A percentile compares a stretch with the other conserved stretches of the same genome.
Conservation (phyloP, 1,284 basidiomycete species). For the Malassezia restricta region DNA sequence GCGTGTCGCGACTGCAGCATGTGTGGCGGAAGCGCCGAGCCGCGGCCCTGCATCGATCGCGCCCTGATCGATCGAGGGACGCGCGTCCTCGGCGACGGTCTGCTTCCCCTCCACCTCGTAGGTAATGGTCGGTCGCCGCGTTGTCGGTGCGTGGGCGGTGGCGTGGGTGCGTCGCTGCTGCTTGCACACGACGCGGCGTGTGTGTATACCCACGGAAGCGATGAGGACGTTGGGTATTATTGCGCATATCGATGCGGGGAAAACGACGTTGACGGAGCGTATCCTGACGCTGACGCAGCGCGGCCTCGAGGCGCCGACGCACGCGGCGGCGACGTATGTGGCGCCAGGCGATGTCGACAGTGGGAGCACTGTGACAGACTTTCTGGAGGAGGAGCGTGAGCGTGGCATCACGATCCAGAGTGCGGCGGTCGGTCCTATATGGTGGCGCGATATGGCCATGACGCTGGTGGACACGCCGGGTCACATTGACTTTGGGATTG, state of each 20-base stretch:
- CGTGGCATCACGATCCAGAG: slow-evolving; percentile 83
- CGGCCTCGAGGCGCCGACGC: slow-evolving; percentile 4
- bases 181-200: too few species aligned
- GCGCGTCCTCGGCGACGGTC: not conserved
- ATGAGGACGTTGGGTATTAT: slow-evolving; percentile 34
- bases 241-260: slow-evolving; percentile 59
- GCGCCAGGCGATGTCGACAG: slow-evolving; percentile 67
- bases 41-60: not conserved
- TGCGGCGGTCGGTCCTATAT: slow-evolving; percentile 70
- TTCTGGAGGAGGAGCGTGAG: slow-evolving; percentile 73
- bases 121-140: too few species aligned
- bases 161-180: too few species aligned
- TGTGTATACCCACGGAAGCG: not conserved
- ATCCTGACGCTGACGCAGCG: slow-evolving; percentile 60
- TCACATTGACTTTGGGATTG: slow-evolving; percentile 87
- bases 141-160: too few species aligned
- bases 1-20: slow-evolving; percentile 58
- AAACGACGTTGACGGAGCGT: slow-evolving; percentile 79
- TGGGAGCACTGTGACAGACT: slow-evolving; percentile 80
- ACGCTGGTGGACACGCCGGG: slow-evolving; percentile 83
- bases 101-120: not conserved
- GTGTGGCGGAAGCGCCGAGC: slow-evolving; percentile 46
- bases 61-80: not conserved
- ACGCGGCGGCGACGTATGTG: not conserved
- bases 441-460: slow-evolving; percentile 55